A percentile compares a stretch with the other conserved stretches of the same genome.
Evolutionary conservation across 257 asterid species (phyloP).

Genomic region (Solanum okadae): DNA sequence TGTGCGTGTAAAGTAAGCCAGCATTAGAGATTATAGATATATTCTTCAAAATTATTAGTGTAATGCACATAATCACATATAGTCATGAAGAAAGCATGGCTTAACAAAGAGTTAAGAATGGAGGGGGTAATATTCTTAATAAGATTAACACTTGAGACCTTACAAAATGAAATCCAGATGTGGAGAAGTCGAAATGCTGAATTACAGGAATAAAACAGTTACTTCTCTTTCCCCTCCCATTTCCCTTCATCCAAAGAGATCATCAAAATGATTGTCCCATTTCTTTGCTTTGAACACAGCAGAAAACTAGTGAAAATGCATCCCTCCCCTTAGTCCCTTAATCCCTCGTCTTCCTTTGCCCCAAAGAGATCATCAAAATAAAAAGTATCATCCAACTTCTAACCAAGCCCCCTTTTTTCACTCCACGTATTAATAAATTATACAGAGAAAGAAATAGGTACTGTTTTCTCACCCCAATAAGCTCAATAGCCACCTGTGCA

Average conservation of each 20-base stretch:
- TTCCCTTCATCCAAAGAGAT: neutral
- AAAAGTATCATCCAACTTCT: neutral
- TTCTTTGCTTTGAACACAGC: neutral
- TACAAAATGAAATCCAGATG: neutral
- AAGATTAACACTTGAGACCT: neutral
- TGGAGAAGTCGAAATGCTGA: neutral
- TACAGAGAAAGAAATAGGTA: neutral
- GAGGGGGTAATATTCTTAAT: neutral
- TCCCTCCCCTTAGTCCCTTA: neutral
- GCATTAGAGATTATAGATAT: neutral
- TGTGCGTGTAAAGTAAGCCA: neutral
- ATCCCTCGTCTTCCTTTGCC: neutral
- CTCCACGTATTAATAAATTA: neutral
- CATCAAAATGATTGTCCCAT: neutral
- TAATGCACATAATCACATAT: neutral
- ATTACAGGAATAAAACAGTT: neutral
- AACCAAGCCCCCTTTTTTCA: neutral
- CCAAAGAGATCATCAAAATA: neutral
- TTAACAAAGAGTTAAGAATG: neutral
- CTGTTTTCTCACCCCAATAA: slow-evolving; percentile 67
- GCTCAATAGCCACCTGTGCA: slow-evolving; percentile 82
- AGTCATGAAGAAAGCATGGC: neutral
- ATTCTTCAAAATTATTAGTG: neutral
- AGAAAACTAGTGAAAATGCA: neutral
- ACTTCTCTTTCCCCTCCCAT: neutral